Evolutionary conservation across 2,329 filamentous ascomycete species (phyloP).

Genomic region (Calonectria hawksworthii): DNA sequence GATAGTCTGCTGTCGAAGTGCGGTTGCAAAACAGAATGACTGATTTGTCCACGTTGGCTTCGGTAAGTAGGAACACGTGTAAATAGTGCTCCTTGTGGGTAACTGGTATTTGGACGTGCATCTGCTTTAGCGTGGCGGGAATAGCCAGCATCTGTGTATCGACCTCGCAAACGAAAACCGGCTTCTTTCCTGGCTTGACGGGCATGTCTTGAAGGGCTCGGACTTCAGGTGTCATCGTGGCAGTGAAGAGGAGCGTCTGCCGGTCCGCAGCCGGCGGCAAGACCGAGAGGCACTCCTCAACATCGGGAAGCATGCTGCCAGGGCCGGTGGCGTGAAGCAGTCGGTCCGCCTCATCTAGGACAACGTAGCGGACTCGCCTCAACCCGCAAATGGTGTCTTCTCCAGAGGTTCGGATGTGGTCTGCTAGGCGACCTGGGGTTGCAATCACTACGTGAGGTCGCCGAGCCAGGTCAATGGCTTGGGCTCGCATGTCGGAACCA

Average conservation of each 20-base stretch:
- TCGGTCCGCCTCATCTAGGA: conserved; percentile 96
- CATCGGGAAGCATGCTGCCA: conserved; percentile 94
- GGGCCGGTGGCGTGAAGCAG: conserved; percentile 79
- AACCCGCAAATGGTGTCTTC: conserved; percentile 90
- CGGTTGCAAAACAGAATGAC: conserved; percentile 96
- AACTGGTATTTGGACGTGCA: conserved; percentile 88
- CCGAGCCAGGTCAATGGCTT: conserved; percentile 86
- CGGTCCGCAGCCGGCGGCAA: conserved; percentile 83
- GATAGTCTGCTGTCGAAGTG: conserved; percentile 86
- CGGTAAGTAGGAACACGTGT: conserved; percentile 87
- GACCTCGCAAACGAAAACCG: conserved; percentile 91
- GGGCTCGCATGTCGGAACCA: conserved; percentile 90
- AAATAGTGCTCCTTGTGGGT: conserved; percentile 96
- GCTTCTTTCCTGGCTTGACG: conserved; percentile 75
- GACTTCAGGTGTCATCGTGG: conserved; percentile 94
- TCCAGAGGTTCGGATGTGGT: conserved; percentile 93
- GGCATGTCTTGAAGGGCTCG: conserved; percentile 86
- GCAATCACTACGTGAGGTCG: conserved; percentile 94
- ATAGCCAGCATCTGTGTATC: conserved; percentile 83
- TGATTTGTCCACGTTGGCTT: conserved; percentile 80
- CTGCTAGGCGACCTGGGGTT: conserved; percentile 91
- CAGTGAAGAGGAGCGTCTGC: conserved; percentile 97
- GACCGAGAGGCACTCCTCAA: conserved; percentile 87
- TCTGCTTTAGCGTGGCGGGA: conserved; percentile 84
- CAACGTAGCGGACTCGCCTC: conserved; percentile 83